These are phyloP conservation scores for Rugosomyces carneus DNA, from an alignment of 1,284 basidiomycete genomes.

Conservation along the genomic window DNA sequence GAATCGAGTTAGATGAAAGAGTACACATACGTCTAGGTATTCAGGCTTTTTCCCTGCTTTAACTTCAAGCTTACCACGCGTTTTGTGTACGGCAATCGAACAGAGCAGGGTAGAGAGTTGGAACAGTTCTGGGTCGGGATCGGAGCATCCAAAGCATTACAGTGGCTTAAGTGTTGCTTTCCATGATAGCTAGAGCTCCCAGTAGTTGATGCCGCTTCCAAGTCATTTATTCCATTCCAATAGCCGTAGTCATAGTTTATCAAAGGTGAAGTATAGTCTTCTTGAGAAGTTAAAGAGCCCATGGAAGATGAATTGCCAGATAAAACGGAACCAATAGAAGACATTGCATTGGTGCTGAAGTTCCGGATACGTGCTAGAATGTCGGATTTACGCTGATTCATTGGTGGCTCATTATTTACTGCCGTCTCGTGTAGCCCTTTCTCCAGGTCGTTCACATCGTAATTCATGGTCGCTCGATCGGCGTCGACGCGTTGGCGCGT, in stretches of 20 bases:
- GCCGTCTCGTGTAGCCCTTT: no score
- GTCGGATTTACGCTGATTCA: conserved; percentile 7
- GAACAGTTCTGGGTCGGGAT: conserved; percentile 13
- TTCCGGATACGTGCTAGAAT: conserved; percentile 16
- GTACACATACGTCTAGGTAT: conserved; percentile 10
- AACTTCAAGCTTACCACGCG: conserved; percentile 13
- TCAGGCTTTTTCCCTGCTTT: conserved; percentile 20
- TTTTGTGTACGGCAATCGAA: conserved; percentile 10
- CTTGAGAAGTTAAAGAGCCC: conserved; percentile 12
- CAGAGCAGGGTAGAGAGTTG: conserved; percentile 10
- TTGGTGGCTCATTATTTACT: no score
- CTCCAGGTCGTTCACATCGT: no score
- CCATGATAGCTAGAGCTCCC: neutral
- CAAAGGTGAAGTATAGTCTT: neutral
- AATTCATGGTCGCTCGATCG: no score
- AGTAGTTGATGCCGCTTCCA: conserved; percentile 10
- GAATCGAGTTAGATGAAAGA: neutral
- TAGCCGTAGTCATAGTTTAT: conserved; percentile 1
- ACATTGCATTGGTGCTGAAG: conserved; percentile 19
- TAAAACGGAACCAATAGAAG: conserved; percentile 21
- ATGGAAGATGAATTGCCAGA: conserved; percentile 15
- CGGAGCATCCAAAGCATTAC: conserved; percentile 6
- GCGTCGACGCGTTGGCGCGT: no score
- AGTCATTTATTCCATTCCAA: conserved; percentile 13
- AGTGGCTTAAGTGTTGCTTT: conserved; percentile 2